Base-by-base conservation (phyloP, 192 early-diverging fungal species). In the Thamnidium elegans region DNA sequence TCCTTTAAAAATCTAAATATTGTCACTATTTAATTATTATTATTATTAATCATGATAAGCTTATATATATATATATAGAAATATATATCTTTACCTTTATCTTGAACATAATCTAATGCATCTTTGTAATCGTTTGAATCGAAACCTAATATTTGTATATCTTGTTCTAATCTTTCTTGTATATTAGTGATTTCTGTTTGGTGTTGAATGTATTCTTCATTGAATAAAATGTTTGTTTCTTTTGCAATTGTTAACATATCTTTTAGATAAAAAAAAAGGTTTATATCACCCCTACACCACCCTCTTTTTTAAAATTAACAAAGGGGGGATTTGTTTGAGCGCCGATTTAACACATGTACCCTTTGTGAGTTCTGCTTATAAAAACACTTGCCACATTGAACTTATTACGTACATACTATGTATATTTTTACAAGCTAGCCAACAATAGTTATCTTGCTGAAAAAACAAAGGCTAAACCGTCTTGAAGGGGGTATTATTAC, bases 1-100 rank as follows among this genome's bases (percentile, higher is more conserved):
- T 65, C 59, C 17, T 68, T 63, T 10, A 79, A 59, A 48, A 73
- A 79, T 11, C 78, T 64, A 63, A 79, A 79, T n/a, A 79, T 48
- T n/a, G 78, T 79, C 10, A 74, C 78, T 78, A 63, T 4, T 34
- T 19, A 15, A 54, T 14, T 23, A 31, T n/a, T 15, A 45, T 17
- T 36, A 7, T 47, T 26, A 36, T 21, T 23, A 23, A 14, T 44
- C 14, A 68, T 45, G 19, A 15, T 11, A 9, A 36, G 11, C 43
- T 26, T n/a, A 34, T 7, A 32, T 43, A 21, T 39, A 21, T 45
- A 4, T 8, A 26, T 44, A 21, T 21, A 3, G 9, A 17, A 7
- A 64, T 47, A 4, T 13, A 26, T 19, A 20, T 23, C n/a, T 21
- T 31, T 66, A 71, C 70, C 70, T 59, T 54, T 63, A 39, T 71